A percentile compares a stretch with the other conserved stretches of the same genome.
Conservation (phyloP, 1,139 yeast species). For the Eremothecium coryli region DNA sequence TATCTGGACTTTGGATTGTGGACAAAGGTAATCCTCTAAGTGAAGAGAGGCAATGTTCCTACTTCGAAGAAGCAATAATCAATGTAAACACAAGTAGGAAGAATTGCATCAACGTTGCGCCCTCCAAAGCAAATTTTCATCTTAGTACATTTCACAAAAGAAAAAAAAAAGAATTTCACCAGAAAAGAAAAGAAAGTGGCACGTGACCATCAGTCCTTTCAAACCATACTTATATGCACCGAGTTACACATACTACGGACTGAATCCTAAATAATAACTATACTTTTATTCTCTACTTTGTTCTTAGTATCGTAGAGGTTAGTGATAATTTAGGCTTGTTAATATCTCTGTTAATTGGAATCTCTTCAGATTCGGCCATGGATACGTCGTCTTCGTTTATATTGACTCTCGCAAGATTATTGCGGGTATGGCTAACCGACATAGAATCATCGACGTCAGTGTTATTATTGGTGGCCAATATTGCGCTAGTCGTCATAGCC, state of each 20-base stretch:
- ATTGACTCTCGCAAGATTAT: slow-evolving; percentile 1
- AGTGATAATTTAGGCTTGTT: slow-evolving; percentile 9
- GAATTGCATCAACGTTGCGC: slow-evolving; percentile 2
- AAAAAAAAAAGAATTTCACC: slow-evolving; percentile 3
- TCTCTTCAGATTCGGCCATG: slow-evolving; percentile 5
- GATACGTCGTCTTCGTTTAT: slow-evolving; percentile 5
- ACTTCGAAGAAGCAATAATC: background rate
- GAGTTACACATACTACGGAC: background rate
- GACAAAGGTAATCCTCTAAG: slow-evolving; percentile 1
- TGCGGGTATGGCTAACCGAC: slow-evolving; percentile 3
- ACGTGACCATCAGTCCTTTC: background rate
- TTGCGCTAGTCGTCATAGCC: background rate
- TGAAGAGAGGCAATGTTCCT: background rate
- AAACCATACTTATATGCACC: background rate
- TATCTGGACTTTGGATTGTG: slow-evolving; percentile 4
- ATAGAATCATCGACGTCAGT: slow-evolving; percentile 4
- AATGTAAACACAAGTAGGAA: slow-evolving; percentile 1
- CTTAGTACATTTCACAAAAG: background rate
- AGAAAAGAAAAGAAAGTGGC: slow-evolving; percentile 1
- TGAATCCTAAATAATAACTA: too few relatives aligned
- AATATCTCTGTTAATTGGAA: slow-evolving; percentile 2
- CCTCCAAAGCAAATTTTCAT: slow-evolving; percentile 4
- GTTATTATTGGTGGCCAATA: background rate
- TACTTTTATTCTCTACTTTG: slow-evolving; percentile 6
- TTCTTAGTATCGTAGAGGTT: slow-evolving; percentile 8